Evolutionary conservation across 2,329 filamentous ascomycete species (phyloP).

Genomic region (Sclerotinia trifoliorum): DNA sequence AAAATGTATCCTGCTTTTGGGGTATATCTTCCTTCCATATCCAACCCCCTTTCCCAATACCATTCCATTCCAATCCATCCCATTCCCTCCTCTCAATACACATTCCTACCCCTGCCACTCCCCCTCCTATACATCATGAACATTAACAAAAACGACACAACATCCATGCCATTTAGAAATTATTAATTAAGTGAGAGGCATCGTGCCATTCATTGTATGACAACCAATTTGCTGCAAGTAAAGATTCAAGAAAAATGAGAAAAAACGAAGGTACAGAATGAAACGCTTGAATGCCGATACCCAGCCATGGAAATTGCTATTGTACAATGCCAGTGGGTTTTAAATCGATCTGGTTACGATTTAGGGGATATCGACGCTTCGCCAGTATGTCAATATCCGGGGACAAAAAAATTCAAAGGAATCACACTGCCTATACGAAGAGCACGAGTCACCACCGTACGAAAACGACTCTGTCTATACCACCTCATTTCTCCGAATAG

Average conservation of each 20-base stretch:
- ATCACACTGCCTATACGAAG: background rate
- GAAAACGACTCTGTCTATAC: background rate
- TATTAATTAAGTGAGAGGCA: slow-evolving; percentile 12
- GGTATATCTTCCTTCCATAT: background rate
- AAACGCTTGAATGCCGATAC: slow-evolving; percentile 4
- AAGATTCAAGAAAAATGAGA: background rate
- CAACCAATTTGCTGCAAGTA: background rate
- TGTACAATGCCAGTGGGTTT: slow-evolving; percentile 3
- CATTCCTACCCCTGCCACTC: slow-evolving; percentile 10
- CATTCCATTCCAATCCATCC: slow-evolving; percentile 4
- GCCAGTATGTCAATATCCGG: background rate
- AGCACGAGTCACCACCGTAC: background rate
- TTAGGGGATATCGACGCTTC: slow-evolving; percentile 2
- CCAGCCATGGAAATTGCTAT: background rate
- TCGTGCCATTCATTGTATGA: background rate
- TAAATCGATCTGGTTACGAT: background rate
- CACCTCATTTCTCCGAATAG: slow-evolving; percentile 36
- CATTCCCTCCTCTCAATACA: background rate
- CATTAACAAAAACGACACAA: slow-evolving; percentile 26
- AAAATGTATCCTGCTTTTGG: slow-evolving; percentile 4
- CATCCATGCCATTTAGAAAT: background rate
- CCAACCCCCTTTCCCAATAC: background rate
- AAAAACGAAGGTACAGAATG: background rate
- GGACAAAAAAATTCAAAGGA: background rate
- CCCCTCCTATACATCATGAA: slow-evolving; percentile 26